phyloP scores from a whole-genome alignment of 495 filamentous ascomycete species.

The Amphirosellinia nigrospora region DNA sequence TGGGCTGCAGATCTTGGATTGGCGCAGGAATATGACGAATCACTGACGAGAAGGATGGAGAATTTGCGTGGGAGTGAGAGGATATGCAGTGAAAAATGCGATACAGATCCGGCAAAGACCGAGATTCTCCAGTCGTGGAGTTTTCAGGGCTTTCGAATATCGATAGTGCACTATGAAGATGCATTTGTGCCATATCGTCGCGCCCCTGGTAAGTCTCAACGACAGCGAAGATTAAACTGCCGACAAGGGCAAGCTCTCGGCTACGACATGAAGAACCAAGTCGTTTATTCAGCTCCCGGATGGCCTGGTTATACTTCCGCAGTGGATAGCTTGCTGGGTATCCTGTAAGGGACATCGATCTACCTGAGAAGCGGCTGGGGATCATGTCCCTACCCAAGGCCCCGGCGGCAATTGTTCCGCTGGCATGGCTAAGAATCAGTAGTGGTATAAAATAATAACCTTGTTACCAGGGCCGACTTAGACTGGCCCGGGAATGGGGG shows the following conservation, averaged over 20 bases:
- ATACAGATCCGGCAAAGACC: neutral
- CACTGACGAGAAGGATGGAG: neutral
- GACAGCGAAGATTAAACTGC: neutral
- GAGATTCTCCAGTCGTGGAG: neutral
- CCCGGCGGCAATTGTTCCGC: neutral
- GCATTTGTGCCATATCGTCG: neutral
- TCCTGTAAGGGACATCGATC: neutral
- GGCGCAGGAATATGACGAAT: neutral
- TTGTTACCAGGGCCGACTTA: neutral
- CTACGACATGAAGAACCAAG: neutral
- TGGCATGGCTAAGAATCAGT: neutral
- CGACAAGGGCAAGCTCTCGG: neutral
- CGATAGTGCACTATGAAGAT: neutral
- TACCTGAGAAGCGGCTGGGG: neutral
- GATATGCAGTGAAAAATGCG: neutral
- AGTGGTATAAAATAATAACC: neutral
- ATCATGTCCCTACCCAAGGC: neutral
- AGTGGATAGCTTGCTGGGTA: neutral
- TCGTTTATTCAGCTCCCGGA: neutral
- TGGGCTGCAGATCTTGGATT: neutral
- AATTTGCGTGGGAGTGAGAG: neutral
- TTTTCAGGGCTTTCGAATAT: neutral
- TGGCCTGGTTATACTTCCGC: neutral
- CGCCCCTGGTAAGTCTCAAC: neutral
- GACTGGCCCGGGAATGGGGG: neutral